Base-by-base conservation (phyloP, 352 stramenopile species). In the Phytophthora sojae region DNA sequence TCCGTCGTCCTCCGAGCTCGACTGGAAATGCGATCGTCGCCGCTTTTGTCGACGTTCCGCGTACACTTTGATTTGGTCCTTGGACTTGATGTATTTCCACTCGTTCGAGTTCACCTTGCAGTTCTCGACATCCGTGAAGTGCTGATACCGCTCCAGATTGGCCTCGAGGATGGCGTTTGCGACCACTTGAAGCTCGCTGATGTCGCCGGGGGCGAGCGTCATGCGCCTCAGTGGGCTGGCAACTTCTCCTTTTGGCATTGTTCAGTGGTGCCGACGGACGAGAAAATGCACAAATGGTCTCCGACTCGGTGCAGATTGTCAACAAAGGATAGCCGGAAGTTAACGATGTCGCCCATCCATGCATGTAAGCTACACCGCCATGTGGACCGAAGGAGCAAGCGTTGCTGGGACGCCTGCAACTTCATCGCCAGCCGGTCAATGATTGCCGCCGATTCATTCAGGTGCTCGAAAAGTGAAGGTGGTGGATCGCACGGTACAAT, bases 1-100 rank as follows among this genome's bases (percentile, higher is more conserved):
- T 15, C 11, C 19, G 23, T 67, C 59, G 21, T 42, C 35, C 15
- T 15, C 23, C 15, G 57, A 25, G 17, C 12, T 19, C 7, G 42
- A 35, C 29, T 57, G 58, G 19, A 58, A 67, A 19, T 39, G 29
- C 6, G 57, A 42, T 17, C 57, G 50, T 47, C 65, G 52, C 7
- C 59, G 61, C 44, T 71, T 62, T 26, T 70, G 59, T 52, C 35
- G 65, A 4, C 62, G 69, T 44, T 76, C 64, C 3, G 57, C 30
- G 39, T 67, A 79, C 0, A 72, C 56, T 29, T 62, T 67, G 55
- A 76, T 72, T 23, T 69, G 51, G 51, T 77, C 63, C 56, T 79
- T 73, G 4, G 42, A 32, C 60, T 79, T 75, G 60, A 77, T 71
- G 45, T 63, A 56, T 42, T 79, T 82, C 71, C 71, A 82, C 26